These are phyloP conservation scores for Teratosphaeria gauchensis DNA, from an alignment of 2,329 filamentous ascomycete genomes.

Conservation along the genomic window DNA sequence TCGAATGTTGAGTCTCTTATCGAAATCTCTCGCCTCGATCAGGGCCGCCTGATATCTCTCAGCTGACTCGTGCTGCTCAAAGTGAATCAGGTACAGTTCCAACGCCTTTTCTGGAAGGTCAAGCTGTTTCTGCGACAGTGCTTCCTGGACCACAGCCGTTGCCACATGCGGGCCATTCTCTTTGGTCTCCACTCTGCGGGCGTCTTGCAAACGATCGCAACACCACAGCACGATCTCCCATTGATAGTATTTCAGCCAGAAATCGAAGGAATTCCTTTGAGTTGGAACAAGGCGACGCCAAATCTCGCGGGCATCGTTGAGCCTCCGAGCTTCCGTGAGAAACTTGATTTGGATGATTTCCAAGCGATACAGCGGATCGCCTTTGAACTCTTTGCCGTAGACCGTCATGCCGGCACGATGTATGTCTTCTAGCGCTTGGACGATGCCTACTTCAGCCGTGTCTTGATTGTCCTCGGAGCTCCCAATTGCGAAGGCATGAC, in stretches of 20 bases:
- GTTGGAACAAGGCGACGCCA: constrained; percentile 61
- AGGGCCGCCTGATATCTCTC: constrained; percentile 64
- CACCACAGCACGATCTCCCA: constrained; percentile 78
- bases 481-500: constrained; percentile 65
- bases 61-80: constrained; percentile 80
- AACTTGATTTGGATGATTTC: constrained; percentile 91
- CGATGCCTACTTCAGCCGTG: constrained; percentile 80
- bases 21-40: constrained; percentile 61
- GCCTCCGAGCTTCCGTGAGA: constrained; percentile 69
- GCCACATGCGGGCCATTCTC: constrained; percentile 61
- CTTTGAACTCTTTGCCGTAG: constrained; percentile 65
- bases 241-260: constrained; percentile 85
- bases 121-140: constrained; percentile 50
- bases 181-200: constrained; percentile 38
- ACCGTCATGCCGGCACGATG: constrained; percentile 66
- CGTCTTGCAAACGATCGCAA: constrained; percentile 44
- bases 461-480: constrained; percentile 72
- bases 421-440: constrained; percentile 77
- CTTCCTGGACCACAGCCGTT: constrained; percentile 66
- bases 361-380: constrained; percentile 81
- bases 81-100: constrained; percentile 66
- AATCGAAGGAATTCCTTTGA: constrained; percentile 73
- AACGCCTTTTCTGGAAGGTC: constrained; percentile 71
- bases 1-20: constrained; percentile 53
- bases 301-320: constrained; percentile 64